phyloP scores from a whole-genome alignment of 257 asterid species.

The Rhazya stricta region DNA sequence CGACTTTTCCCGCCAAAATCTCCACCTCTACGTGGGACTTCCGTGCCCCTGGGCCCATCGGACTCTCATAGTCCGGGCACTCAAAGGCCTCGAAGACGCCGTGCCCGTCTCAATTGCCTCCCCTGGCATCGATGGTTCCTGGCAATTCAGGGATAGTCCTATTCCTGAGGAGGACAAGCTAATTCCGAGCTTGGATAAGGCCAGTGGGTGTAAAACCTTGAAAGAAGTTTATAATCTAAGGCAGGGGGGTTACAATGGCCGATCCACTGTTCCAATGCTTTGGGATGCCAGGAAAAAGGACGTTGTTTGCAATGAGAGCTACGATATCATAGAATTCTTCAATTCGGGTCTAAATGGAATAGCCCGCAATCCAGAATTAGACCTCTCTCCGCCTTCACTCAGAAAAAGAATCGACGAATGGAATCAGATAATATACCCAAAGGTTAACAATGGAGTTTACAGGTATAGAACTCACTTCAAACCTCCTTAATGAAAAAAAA shows the following conservation, averaged over 20 bases:
- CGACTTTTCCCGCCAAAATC: constrained; percentile 26
- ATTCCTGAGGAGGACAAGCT: constrained; percentile 19
- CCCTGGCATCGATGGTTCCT: constrained; percentile 72
- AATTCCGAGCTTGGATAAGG: constrained; percentile 53
- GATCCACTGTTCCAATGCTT: constrained; percentile 88
- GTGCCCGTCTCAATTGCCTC: constrained; percentile 69
- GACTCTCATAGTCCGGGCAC: constrained; percentile 87
- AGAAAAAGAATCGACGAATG: constrained; percentile 52
- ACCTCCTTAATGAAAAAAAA: too few relatives aligned
- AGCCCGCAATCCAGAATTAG: constrained; percentile 51
- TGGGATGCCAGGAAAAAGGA: constrained; percentile 67
- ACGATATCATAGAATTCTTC: constrained; percentile 64
- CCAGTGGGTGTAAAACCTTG: constrained; percentile 56
- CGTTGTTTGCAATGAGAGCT: constrained; percentile 90
- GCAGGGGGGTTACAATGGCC: constrained; percentile 62
- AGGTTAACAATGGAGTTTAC: constrained; percentile 80
- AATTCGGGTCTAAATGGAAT: constrained; percentile 61
- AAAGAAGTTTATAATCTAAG: constrained; percentile 61
- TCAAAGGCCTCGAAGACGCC: constrained; percentile 67
- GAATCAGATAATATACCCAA: constrained; percentile 76
- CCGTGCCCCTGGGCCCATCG: constrained; percentile 99
- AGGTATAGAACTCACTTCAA: constrained; percentile 33
- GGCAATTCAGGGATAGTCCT: constrained; percentile 49
- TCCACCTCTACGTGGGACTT: constrained; percentile 90
- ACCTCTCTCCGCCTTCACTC: constrained; percentile 63